A percentile compares a stretch with the other conserved stretches of the same genome.
Conservation (phyloP, 352 stramenopile species). For the Thalassiosira delicatula region DNA sequence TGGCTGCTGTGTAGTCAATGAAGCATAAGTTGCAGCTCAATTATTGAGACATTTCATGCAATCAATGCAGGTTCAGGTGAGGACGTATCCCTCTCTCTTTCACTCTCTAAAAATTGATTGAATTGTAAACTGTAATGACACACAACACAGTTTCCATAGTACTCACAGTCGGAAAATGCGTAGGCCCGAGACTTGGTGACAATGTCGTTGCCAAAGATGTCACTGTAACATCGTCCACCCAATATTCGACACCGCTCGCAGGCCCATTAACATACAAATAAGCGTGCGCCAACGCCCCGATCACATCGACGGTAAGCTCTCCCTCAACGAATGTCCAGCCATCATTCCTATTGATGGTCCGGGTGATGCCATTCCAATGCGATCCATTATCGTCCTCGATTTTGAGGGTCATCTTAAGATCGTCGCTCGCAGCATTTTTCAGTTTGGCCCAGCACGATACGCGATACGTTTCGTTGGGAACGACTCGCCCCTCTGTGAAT, state of each 20-base stretch:
- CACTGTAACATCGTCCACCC: slow-evolving; percentile 11
- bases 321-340: slow-evolving; percentile 35
- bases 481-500: neutral
- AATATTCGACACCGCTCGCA: slow-evolving; percentile 21
- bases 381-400: neutral
- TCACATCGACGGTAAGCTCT: slow-evolving; percentile 10
- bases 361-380: neutral
- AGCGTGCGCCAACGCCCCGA: slow-evolving; percentile 15
- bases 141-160: no score
- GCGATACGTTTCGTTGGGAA: neutral
- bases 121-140: no score
- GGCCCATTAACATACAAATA: slow-evolving; percentile 22
- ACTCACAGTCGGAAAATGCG: no score
- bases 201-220: neutral
- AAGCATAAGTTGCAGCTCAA: no score
- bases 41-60: no score
- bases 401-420: neutral
- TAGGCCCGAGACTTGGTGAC: no score
- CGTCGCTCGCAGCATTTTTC: neutral
- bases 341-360: neutral
- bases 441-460: slow-evolving; percentile 8
- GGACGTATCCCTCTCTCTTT: neutral
- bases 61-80: no score
- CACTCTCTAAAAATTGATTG: no score
- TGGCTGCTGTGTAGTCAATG: no score